Evolutionary conservation across 768 basidiomycete species (phyloP), one percentile per base, ranked within the genome.

Genomic region (Daedaleopsis nitida): DNA sequence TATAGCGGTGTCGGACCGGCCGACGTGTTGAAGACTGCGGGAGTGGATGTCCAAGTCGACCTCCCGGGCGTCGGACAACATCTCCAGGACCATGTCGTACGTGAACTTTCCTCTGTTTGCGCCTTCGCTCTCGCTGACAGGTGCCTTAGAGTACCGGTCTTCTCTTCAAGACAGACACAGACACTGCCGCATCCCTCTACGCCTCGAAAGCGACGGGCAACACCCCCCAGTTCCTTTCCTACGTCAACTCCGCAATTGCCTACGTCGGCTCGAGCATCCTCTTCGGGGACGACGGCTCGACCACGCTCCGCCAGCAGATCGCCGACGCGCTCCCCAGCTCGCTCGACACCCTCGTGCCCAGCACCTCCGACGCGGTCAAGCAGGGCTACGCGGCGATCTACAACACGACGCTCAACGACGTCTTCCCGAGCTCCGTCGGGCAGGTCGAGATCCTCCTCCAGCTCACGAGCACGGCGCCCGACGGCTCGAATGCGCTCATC

Each of bases 1-100:
- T 74, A 79, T 10, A 85, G 83, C 55, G 87, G 87, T 57, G 77
- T 88, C 52, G 87, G 87, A 0, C 83, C 85, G 1, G 69, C 68
- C 56, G 81, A 84, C 56, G 78, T 86, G 1, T 73, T 88, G 45
- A 65, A 75, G 21, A 72, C 73, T 8, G 81, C 77, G 11, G 79
- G 78, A 14, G 78, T 88, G 35, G 55, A 72, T 14, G 77, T 83
- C 12, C 72, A 75, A 27, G 65, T 79, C 42, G 79, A 81, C 43
- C 77, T 86, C 5, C 83, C 84, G 7, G 86, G 84, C 52, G 86
- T 88, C 48, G 86, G 86, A 1, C 81, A 83, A 62, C 83, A 86
- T 71, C 70, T 86, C 43, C 78, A 82, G 64, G 86, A 87, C 68
- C 83, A 85, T 66, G 55, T 82, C 58, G 81, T 70, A 38, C 42